Percentiles rank a stretch among this genome's conserved stretches.
These are phyloP conservation scores for Pterocarpus macrocarpus DNA, from an alignment of 306 rosid genomes.

Conservation along the genomic window DNA sequence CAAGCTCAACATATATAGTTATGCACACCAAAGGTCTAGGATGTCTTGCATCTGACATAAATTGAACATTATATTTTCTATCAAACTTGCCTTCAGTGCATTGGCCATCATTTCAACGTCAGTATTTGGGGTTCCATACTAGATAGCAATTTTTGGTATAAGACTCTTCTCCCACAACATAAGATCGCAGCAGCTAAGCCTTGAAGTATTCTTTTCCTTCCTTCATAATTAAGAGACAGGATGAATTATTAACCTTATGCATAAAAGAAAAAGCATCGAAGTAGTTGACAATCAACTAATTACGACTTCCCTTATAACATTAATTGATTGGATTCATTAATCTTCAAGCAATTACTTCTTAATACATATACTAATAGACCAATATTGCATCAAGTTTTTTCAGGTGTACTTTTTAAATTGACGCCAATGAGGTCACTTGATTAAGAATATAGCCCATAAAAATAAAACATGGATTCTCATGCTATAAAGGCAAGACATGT, in stretches of 20 bases:
- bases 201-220: slow-evolving; percentile 83
- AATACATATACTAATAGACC: background rate
- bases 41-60: slow-evolving; percentile 25
- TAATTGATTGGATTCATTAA: slow-evolving; percentile 1
- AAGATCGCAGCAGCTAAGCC: slow-evolving; percentile 86
- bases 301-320: slow-evolving; percentile 13
- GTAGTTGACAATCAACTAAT: slow-evolving; percentile 15
- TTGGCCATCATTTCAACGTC: slow-evolving; percentile 76
- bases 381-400: slow-evolving; percentile 9
- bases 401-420: slow-evolving; percentile 17
- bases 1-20: slow-evolving; percentile 10
- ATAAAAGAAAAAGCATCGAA: slow-evolving; percentile 33
- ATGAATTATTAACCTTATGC: slow-evolving; percentile 32
- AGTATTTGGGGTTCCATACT: slow-evolving; percentile 77
- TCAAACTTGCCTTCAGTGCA: slow-evolving; percentile 81
- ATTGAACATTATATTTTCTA: slow-evolving; percentile 27
- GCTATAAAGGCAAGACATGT: background rate
- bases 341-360: slow-evolving; percentile 29
- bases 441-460: slow-evolving; percentile 6
- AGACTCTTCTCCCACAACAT: slow-evolving; percentile 87
- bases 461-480: background rate
- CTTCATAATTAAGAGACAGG: slow-evolving; percentile 52
- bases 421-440: background rate
- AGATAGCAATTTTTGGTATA: slow-evolving; percentile 79
- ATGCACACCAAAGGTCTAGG: background rate